These are phyloP conservation scores for Sphaerulina populicola DNA, from an alignment of 2,329 filamentous ascomycete species.

Conservation along the genomic window DNA sequence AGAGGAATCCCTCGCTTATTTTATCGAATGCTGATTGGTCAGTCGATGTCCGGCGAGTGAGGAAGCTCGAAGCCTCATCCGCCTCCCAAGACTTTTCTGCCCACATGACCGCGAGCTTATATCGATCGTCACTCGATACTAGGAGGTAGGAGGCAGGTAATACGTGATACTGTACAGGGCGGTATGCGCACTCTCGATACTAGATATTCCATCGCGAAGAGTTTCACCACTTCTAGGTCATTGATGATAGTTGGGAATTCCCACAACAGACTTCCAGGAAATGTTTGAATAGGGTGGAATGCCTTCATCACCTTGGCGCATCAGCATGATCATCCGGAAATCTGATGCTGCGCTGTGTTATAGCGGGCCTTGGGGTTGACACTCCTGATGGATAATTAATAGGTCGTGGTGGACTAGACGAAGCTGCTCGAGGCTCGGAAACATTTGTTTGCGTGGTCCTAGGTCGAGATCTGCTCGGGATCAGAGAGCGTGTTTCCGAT, in stretches of 20 bases:
- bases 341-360: conserved; percentile 28
- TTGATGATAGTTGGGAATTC: too few relatives aligned
- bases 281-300: too few relatives aligned
- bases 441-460: background rate
- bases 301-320: background rate
- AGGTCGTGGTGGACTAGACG: background rate
- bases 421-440: background rate
- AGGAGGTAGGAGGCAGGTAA: too few relatives aligned
- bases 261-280: too few relatives aligned
- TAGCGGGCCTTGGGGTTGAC: conserved; percentile 5
- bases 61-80: background rate
- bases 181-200: too few relatives aligned
- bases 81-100: background rate
- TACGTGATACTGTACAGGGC: too few relatives aligned
- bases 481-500: conserved; percentile 30
- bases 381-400: conserved; percentile 6
- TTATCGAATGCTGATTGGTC: conserved; percentile 4
- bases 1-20: conserved; percentile 7
- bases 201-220: too few relatives aligned
- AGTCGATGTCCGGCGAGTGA: background rate
- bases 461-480: conserved; percentile 13
- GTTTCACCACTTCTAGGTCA: too few relatives aligned
- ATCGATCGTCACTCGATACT: background rate
- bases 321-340: conserved; percentile 24
- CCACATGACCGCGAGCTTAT: background rate